A percentile compares a stretch with the other conserved stretches of the same genome.
These are phyloP conservation scores for Hygrophoropsis aurantiaca DNA, from an alignment of 768 basidiomycete genomes.

Conservation along the genomic window DNA sequence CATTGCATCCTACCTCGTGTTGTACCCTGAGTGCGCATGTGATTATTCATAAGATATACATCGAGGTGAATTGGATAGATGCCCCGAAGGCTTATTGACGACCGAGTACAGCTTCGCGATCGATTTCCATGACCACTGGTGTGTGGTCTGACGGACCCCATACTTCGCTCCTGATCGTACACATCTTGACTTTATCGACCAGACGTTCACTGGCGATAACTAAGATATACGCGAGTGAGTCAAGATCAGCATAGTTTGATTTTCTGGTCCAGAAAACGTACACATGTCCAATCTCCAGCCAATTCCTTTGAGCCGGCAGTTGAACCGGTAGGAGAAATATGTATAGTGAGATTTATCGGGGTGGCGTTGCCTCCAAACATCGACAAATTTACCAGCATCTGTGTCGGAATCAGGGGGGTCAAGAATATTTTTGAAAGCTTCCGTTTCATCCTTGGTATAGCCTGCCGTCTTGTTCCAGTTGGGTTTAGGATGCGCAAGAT, in stretches of 20 bases:
- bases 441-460: constrained; percentile 80
- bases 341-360: constrained; percentile 74
- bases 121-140: constrained; percentile 77
- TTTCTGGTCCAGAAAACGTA: constrained; percentile 34
- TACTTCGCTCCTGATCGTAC: constrained; percentile 83
- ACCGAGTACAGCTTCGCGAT: constrained; percentile 37
- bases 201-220: constrained; percentile 78
- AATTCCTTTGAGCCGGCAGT: constrained; percentile 75
- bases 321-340: constrained; percentile 83
- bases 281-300: constrained; percentile 91
- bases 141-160: constrained; percentile 89
- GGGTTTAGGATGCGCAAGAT: constrained; percentile 63
- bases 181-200: constrained; percentile 64
- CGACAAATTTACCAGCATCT: constrained; percentile 56
- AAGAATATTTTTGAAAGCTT: constrained; percentile 69
- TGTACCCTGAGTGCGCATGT: too few relatives aligned
- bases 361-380: constrained; percentile 76
- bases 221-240: constrained; percentile 28
- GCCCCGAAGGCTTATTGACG: not conserved
- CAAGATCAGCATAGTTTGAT: constrained; percentile 2
- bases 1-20: too few relatives aligned
- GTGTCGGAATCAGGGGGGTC: constrained; percentile 41
- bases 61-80: too few relatives aligned
- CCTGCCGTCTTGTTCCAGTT: constrained; percentile 92
- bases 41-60: too few relatives aligned